phyloP scores from a whole-genome alignment of 2,329 filamentous ascomycete genomes.

The Xylariaceae sp. region DNA sequence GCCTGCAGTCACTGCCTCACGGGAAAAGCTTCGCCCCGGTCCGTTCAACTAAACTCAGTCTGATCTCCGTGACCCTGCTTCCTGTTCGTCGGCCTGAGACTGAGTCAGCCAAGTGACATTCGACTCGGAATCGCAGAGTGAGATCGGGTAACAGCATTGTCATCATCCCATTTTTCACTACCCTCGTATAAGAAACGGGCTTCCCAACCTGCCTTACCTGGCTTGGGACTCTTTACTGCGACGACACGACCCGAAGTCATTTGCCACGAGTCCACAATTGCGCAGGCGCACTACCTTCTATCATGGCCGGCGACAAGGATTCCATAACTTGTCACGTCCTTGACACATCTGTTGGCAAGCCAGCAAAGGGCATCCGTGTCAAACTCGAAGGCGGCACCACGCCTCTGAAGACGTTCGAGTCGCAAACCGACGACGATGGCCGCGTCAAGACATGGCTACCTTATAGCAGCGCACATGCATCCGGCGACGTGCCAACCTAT shows the following conservation, averaged over 20 bases:
- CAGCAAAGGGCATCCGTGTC: constrained; percentile 63
- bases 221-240: too few species aligned
- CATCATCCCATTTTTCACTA: neutral
- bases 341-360: constrained; percentile 71
- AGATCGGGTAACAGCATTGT: neutral
- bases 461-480: constrained; percentile 46
- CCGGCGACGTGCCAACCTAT: constrained; percentile 55
- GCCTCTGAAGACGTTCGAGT: constrained; percentile 53
- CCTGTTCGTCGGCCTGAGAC: neutral
- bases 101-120: neutral
- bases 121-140: neutral
- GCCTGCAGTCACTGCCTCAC: constrained; percentile 2
- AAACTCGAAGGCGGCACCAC: constrained; percentile 48
- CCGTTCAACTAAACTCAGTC: neutral
- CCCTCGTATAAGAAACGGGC: neutral
- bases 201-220: neutral
- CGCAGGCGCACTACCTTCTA: neutral
- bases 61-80: neutral
- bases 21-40: constrained; percentile 5
- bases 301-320: constrained; percentile 43
- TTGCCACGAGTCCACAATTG: neutral
- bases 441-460: constrained; percentile 67
- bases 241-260: too few species aligned
- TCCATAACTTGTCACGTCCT: constrained; percentile 85
- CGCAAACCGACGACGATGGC: constrained; percentile 71